These are phyloP conservation scores for Delonix regia DNA, from an alignment of 306 rosid species.

Conservation along the genomic window DNA sequence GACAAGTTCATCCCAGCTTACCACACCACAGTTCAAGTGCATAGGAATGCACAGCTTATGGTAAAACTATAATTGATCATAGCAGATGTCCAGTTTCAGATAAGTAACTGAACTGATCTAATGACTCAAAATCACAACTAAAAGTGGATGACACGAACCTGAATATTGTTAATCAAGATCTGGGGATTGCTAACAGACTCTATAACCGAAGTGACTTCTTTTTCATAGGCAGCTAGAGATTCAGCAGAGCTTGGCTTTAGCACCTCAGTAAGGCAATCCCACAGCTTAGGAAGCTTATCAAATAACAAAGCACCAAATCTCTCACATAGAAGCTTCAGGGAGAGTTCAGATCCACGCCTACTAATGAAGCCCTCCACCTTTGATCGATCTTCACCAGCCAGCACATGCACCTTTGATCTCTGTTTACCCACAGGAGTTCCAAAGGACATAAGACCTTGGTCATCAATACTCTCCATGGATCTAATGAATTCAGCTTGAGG, in stretches of 20 bases:
- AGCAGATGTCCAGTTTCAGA: constrained; percentile 16
- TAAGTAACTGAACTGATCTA: neutral
- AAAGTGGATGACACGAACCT: constrained; percentile 58
- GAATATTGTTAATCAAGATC: constrained; percentile 87
- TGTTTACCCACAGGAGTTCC: constrained; percentile 65
- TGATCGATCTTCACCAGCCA: constrained; percentile 86
- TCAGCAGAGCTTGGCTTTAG: constrained; percentile 64
- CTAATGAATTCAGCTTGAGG: constrained; percentile 83
- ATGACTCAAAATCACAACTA: constrained; percentile 19
- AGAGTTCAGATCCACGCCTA: constrained; percentile 95
- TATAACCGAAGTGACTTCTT: constrained; percentile 40
- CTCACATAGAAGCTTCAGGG: constrained; percentile 80
- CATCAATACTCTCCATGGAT: constrained; percentile 82
- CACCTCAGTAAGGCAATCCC: constrained; percentile 98
- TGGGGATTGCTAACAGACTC: constrained; percentile 82
- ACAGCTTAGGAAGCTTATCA: constrained; percentile 90
- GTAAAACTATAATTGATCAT: neutral
- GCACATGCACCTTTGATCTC: constrained; percentile 67
- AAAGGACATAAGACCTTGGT: constrained; percentile 77
- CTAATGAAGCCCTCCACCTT: constrained; percentile 89
- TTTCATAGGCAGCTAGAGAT: constrained; percentile 48
- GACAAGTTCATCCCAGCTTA: neutral
- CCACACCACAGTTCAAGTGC: neutral
- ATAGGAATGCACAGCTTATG: neutral
- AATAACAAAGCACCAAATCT: constrained; percentile 76